Evolutionary conservation across 2,329 filamentous ascomycete genomes (phyloP), one percentile per base, ranked within the genome.

Genomic region (Fusarium fujikuroi): DNA sequence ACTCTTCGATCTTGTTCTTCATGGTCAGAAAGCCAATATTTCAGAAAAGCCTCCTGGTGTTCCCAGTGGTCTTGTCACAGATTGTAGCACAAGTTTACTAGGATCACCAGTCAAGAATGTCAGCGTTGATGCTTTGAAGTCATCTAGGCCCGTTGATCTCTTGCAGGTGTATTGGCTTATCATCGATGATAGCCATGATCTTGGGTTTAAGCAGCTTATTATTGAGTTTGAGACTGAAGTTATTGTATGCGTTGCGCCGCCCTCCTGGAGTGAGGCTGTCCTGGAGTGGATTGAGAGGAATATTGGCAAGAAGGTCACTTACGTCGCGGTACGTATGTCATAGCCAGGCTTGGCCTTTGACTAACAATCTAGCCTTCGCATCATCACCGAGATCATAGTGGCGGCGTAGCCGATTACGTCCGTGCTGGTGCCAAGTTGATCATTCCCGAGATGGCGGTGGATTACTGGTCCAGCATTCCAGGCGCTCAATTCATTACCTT

Each of bases 151-250:
- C 4, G 15, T 18, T 21, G 44, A 57, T 1, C 44, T 75, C 1
- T 11, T 42, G 1, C 53, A 63, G 11, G 37, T 73, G 6, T 50
- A 70, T 15, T 75, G 72, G 72, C 32, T 75, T 3, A 42, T 75
- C 8, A 8, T 73, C 1, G 58, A 75, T 23, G 44, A 62, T 11
- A 43, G 21, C 0, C 46, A 59, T 4, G 60, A 56, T 5, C 37
- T 73, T 14, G 65, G 72, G 0, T 59, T 70, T 1, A 75, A 75
- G 11, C 63, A 75, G 30, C 50, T 73, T 12, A 50, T 75, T 4
- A 49, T 75, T 12, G 72, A 70, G 52, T 73, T 75, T 42, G 62
- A 75, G n/a, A 53, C 57, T 1, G 60, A 73, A 5, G 62, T 73
- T 0, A 67, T 73, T 42, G 65, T 75, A 2, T 69, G 69, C 2